Evolutionary conservation across 2,329 filamentous ascomycete species (phyloP), one percentile per base, ranked within the genome.

Genomic region (Colletotrichum neosansevieriae): DNA sequence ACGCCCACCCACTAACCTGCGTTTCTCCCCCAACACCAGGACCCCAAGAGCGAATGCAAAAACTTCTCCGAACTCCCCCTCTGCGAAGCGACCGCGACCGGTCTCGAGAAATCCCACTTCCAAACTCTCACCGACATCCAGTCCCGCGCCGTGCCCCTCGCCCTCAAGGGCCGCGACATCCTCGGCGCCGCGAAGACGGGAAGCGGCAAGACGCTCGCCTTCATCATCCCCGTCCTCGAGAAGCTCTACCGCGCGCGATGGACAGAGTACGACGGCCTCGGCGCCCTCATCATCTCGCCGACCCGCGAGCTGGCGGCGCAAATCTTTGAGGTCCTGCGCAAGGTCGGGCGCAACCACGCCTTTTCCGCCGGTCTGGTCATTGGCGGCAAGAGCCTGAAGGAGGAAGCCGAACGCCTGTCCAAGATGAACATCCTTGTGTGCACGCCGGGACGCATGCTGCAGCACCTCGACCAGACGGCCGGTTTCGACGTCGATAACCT

Each of bases 351-450:
- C 64, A 90, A 95, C 66, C 95, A 99, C 79, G 86, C 89, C 69
- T 98, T 98, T 78, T 97, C 95, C 0, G 96, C 96, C 0, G 96
- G 96, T 0, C 81, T 98, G 74, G 89, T 99, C 10, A 98, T 98
- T 74, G 96, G 96, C 45, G 96, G 96, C 45, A 97, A 97, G 85
- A 94, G 88, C 77, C 77, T 98, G 74, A 91, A 92, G 76, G 94
- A 98, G 75, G 89, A 99, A 81, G 90, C 93, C 24, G 93, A 97
- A 73, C 88, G 94, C 38, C 78, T 99, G 69, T 88, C 89, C 3
- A 89, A 94, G 71, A 98, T 99, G 95, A 99, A 98, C 77, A 98
- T 99, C 54, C 82, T 99, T 29, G 94, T 99, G 10, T 97, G 94
- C 75, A 99, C 96, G 1, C 96, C 96, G 0, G 96, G 96, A 2